phyloP scores from a whole-genome alignment of 1,284 basidiomycete species.

The Sanghuangporus baumii region DNA sequence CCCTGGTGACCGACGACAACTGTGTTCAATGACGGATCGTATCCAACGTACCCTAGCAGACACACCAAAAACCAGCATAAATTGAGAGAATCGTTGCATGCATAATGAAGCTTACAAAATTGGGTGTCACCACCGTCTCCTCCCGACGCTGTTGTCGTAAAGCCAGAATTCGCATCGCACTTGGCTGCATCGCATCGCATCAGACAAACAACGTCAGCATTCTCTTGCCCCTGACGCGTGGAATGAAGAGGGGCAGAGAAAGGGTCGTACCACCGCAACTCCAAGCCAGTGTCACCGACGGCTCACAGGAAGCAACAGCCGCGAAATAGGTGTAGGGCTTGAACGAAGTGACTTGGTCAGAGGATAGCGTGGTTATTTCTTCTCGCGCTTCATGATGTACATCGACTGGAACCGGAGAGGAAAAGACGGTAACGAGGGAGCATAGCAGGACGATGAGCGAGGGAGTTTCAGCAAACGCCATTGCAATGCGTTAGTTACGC shows the following conservation, averaged over 20 bases:
- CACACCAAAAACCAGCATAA: not conserved
- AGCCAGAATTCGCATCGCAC: slow-evolving; percentile 48
- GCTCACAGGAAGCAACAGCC: slow-evolving; percentile 46
- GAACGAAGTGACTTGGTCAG: slow-evolving; percentile 40
- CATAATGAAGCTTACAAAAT: slow-evolving; percentile 33
- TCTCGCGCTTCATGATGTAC: not conserved
- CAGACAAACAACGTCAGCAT: not conserved
- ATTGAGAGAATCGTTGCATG: not conserved
- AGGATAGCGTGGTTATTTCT: slow-evolving; percentile 34
- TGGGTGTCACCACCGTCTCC: slow-evolving; percentile 50
- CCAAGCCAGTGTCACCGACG: slow-evolving; percentile 44
- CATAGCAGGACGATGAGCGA: not conserved
- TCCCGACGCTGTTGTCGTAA: slow-evolving; percentile 52
- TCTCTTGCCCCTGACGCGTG: not conserved
- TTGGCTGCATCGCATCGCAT: slow-evolving; percentile 30
- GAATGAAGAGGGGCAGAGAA: not conserved
- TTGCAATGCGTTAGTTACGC: not conserved
- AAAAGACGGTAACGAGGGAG: not conserved
- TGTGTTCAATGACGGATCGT: slow-evolving; percentile 23
- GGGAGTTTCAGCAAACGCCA: not conserved
- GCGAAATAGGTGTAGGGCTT: slow-evolving; percentile 52
- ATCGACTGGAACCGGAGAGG: not conserved
- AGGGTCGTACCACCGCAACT: slow-evolving; percentile 45
- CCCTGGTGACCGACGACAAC: slow-evolving; percentile 33
- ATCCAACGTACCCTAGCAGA: slow-evolving; percentile 33